Conservation (phyloP, 2,329 filamentous ascomycete species). For the Alternaria alternata region DNA sequence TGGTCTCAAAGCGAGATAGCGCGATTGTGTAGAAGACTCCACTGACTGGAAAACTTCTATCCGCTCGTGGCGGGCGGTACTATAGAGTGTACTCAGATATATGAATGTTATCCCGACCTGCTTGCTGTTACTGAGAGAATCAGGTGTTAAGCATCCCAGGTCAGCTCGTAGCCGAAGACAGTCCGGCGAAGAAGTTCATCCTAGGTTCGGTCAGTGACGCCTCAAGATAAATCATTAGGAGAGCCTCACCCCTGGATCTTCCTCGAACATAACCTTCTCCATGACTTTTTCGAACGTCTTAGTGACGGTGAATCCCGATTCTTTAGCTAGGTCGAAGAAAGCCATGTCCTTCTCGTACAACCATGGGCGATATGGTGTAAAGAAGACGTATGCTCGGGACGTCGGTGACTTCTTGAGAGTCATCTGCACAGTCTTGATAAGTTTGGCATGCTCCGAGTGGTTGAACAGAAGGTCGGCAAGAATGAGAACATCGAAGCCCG, state of each 20-base stretch:
- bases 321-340: conserved; percentile 81
- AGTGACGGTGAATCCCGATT: conserved; percentile 76
- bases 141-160: conserved; percentile 59
- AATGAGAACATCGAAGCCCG: conserved; percentile 79
- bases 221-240: too few relatives aligned
- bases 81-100: not conserved
- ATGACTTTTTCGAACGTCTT: conserved; percentile 83
- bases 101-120: not conserved
- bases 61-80: not conserved
- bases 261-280: conserved; percentile 87
- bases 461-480: conserved; percentile 91
- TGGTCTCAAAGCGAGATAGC: not conserved
- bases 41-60: not conserved
- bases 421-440: conserved; percentile 74
- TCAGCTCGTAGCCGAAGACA: conserved; percentile 78
- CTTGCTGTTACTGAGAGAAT: not conserved
- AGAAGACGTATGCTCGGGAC: conserved; percentile 83
- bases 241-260: conserved; percentile 75
- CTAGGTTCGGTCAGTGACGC: conserved; percentile 41
- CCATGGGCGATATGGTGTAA: conserved; percentile 94
- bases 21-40: not conserved
- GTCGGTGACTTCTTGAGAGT: conserved; percentile 66
- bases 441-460: conserved; percentile 82
- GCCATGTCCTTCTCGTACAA: conserved; percentile 81
- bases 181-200: conserved; percentile 83